Evolutionary conservation across 1,284 basidiomycete genomes (phyloP).

Genomic region (Thelephora terrestris): DNA sequence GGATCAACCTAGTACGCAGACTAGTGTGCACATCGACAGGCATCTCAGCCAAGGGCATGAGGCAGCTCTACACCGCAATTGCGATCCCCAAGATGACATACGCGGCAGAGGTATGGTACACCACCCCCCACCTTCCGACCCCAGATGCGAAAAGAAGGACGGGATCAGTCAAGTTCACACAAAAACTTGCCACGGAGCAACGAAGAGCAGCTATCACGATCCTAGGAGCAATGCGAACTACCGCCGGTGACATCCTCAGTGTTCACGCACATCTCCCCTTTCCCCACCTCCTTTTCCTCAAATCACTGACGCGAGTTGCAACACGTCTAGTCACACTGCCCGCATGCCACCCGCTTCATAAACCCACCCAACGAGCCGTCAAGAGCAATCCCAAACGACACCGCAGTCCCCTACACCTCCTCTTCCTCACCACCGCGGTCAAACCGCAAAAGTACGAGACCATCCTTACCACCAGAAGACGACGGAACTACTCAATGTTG

Average conservation of each 20-base stretch:
- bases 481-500: conserved; percentile 7
- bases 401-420: conserved; percentile 12
- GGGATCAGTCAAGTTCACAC: conserved; percentile 9
- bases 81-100: conserved; percentile 27
- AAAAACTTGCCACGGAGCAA: conserved; percentile 10
- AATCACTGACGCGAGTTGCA: conserved; percentile 7
- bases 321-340: conserved; percentile 22
- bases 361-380: conserved; percentile 7
- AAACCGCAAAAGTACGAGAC: conserved; percentile 9
- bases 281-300: conserved; percentile 11
- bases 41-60: not conserved
- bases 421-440: conserved; percentile 13
- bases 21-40: not conserved
- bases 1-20: not conserved
- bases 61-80: conserved; percentile 20
- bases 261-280: conserved; percentile 25
- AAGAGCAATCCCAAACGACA: conserved; percentile 9
- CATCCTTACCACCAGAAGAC: conserved; percentile 8
- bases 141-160: conserved; percentile 5
- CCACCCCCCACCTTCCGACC: conserved; percentile 17
- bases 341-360: conserved; percentile 19
- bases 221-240: conserved; percentile 22
- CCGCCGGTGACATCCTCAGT: conserved; percentile 23
- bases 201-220: conserved; percentile 2
- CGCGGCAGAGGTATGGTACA: conserved; percentile 26